Conservation (phyloP, 257 asterid genomes). For the Solanum etuberosum region DNA sequence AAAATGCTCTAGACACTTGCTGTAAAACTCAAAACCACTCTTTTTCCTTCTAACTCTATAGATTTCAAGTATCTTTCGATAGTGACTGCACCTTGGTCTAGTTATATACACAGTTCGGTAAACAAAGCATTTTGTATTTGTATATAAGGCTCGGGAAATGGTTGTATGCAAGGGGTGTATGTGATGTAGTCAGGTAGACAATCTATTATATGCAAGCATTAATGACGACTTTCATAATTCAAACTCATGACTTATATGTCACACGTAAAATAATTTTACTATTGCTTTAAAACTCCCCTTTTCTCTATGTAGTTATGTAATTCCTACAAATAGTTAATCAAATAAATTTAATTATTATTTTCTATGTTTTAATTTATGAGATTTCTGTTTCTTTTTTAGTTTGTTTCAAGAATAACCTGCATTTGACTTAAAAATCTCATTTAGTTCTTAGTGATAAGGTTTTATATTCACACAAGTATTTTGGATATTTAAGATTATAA, state of each 20-base stretch:
- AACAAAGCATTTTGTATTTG: background rate
- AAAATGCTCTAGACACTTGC: background rate
- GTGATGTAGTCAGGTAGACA: background rate
- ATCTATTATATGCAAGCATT: background rate
- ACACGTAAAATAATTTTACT: background rate
- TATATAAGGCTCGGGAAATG: background rate
- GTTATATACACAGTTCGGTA: background rate
- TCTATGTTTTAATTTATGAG: background rate
- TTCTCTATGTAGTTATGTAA: background rate
- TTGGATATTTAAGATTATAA: too few relatives aligned
- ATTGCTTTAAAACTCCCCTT: background rate
- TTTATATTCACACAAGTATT: too few relatives aligned
- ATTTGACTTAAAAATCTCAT: background rate
- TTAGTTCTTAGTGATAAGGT: background rate
- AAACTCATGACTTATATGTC: background rate
- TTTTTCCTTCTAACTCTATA: background rate
- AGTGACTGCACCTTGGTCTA: background rate
- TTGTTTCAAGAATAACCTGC: background rate
- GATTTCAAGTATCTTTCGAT: background rate
- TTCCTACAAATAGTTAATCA: background rate
- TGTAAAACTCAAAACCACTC: background rate
- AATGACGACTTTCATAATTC: background rate
- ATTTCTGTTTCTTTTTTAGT: background rate
- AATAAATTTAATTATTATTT: background rate
- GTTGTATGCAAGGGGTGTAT: background rate